Evolutionary conservation across 106 monocot genomes (phyloP).

Genomic region (Platanthera zijinensis): DNA sequence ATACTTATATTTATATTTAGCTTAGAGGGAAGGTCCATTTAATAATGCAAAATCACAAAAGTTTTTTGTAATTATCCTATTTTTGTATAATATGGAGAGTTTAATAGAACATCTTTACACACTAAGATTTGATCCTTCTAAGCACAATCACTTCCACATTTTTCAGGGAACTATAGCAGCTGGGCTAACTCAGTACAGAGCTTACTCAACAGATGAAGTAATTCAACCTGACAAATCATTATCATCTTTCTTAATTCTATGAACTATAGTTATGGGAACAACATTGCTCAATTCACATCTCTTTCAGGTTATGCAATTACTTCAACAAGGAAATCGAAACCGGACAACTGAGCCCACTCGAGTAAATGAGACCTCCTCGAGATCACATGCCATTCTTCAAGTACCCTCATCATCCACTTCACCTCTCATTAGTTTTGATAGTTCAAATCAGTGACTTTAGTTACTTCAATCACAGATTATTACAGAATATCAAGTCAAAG

Average conservation of each 20-base stretch:
- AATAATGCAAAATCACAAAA: too few species aligned
- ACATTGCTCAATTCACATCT: background rate
- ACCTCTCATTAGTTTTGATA: background rate
- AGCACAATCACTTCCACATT: background rate
- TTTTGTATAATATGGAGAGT: background rate
- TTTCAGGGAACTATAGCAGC: slow-evolving; percentile 90
- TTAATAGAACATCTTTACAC: background rate
- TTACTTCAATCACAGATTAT: slow-evolving; percentile 36
- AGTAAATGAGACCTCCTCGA: slow-evolving; percentile 86
- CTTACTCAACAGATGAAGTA: slow-evolving; percentile 91
- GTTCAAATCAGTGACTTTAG: background rate
- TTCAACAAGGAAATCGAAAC: slow-evolving; percentile 90
- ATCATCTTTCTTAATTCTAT: background rate
- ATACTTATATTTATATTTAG: too few species aligned
- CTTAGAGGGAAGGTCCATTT: too few species aligned
- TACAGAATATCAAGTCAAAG: slow-evolving; percentile 54
- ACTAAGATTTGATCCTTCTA: background rate
- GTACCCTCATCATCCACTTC: slow-evolving; percentile 10
- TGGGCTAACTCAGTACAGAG: slow-evolving; percentile 82
- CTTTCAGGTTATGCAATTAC: slow-evolving; percentile 82
- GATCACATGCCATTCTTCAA: slow-evolving; percentile 93
- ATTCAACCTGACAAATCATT: background rate
- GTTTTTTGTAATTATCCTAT: too few species aligned
- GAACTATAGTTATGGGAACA: background rate
- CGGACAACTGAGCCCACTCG: slow-evolving; percentile 93